Evolutionary conservation across 257 asterid species (phyloP).

Genomic region (Solanum pinnatisectum): DNA sequence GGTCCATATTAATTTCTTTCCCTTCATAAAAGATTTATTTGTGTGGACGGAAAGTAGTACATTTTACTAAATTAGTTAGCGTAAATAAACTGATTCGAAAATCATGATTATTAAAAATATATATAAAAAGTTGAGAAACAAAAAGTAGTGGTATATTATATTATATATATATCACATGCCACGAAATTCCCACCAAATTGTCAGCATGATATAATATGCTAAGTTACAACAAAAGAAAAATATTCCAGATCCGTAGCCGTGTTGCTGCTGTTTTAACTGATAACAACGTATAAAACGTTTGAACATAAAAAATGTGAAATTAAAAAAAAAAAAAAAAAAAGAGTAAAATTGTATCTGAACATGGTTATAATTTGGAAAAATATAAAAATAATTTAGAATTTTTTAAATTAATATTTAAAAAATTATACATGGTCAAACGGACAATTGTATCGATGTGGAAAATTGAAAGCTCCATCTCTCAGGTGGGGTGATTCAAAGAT

Average conservation of each 20-base stretch:
- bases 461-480: slow-evolving; percentile 20
- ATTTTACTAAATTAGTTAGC: neutral
- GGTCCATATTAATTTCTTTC: neutral
- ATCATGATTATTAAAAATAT: neutral
- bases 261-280: neutral
- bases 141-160: neutral
- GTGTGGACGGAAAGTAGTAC: neutral
- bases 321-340: no score
- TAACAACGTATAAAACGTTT: neutral
- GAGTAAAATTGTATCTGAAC: neutral
- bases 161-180: neutral
- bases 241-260: slow-evolving; percentile 12
- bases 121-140: neutral
- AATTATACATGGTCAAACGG: neutral
- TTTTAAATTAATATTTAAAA: no score
- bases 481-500: slow-evolving; percentile 48
- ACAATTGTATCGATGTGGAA: slow-evolving; percentile 12
- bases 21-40: neutral
- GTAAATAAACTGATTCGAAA: neutral
- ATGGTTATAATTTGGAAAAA: no score
- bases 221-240: slow-evolving; percentile 2
- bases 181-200: slow-evolving; percentile 21
- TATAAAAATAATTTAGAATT: no score
- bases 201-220: slow-evolving; percentile 14
- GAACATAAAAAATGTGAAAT: no score